Evolutionary conservation across 2,329 filamentous ascomycete genomes (phyloP), one percentile per base, ranked within the genome.

Genomic region (Coleophoma eucalyptorum): DNA sequence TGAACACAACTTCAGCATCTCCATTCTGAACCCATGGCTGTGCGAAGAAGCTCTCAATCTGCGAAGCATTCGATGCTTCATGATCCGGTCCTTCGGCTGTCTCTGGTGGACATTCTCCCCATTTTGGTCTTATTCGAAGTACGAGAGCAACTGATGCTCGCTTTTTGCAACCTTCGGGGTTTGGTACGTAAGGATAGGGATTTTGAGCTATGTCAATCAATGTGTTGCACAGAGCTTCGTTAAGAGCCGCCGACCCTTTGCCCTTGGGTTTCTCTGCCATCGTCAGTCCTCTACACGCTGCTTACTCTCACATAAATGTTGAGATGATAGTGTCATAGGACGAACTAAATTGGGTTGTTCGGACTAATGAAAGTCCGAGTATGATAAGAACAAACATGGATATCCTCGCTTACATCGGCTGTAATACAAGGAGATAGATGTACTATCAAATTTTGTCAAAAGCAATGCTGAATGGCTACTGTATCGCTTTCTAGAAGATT

Each of bases 1-100:
- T 89, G 65, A 88, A 87, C 3, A 88, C 72, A n/a, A 84, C 71
- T 64, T 89, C 85, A 0, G 84, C 80, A 54, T 84, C 80, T 20
- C 84, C 84, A 63, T 84, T 69, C 56, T 79, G 75, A 6, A 86
- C 82, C 85, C 85, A 89, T 15, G 75, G 65, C 58, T 84, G 81
- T 2, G 72, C 68, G 62, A 87, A 88, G 69, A 87, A 87, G 8
- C 72, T 66, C 32, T 79, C 68, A 34, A 84, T 55, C 37, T 75
- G 70, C 37, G 75, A 66, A 50, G 70, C 58, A 35, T 67, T 35
- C 19, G 58, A 4, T 60, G 56, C 10, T 61, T 62, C 49, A 5
- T 56, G 19, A 55, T 60, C 32, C 59, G 54, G 43, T 57, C 59
- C 6, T 55, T 50, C 43, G 58, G 60, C 58, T 16, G 68, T 59